These are phyloP conservation scores for Fusarium nygamai DNA, from an alignment of 2,329 filamentous ascomycete species.

Conservation along the genomic window DNA sequence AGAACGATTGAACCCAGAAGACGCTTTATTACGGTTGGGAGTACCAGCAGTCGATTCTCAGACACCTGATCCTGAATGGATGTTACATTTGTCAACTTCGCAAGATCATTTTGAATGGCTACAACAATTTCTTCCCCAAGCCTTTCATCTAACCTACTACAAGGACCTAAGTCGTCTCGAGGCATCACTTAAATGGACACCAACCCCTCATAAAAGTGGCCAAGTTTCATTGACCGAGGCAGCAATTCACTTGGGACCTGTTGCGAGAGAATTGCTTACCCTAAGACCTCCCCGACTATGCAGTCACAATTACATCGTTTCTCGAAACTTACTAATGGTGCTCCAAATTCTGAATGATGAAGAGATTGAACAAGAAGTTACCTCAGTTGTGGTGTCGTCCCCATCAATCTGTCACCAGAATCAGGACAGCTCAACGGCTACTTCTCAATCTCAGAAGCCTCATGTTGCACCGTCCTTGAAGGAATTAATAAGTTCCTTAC, in stretches of 20 bases:
- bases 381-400: neutral
- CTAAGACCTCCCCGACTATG: slow-evolving; percentile 1
- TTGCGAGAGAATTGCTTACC: slow-evolving; percentile 22
- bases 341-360: slow-evolving; percentile 31
- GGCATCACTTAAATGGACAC: slow-evolving; percentile 41
- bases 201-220: slow-evolving; percentile 18
- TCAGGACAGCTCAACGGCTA: no score
- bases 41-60: slow-evolving; percentile 45
- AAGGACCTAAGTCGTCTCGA: slow-evolving; percentile 11
- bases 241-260: neutral
- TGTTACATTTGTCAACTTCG: slow-evolving; percentile 12
- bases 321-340: neutral
- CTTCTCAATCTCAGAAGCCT: neutral
- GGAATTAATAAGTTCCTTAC: neutral
- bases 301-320: slow-evolving; percentile 31
- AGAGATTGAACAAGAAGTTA: slow-evolving; percentile 35
- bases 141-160: slow-evolving; percentile 4
- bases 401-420: neutral
- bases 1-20: slow-evolving; percentile 43
- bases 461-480: neutral
- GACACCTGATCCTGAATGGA: slow-evolving; percentile 40
- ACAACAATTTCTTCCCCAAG: neutral
- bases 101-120: slow-evolving; percentile 44
- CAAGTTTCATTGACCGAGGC: slow-evolving; percentile 22
- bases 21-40: slow-evolving; percentile 42